Conservation (phyloP, 352 stramenopile genomes). For the Globisporangium iwayamae region DNA sequence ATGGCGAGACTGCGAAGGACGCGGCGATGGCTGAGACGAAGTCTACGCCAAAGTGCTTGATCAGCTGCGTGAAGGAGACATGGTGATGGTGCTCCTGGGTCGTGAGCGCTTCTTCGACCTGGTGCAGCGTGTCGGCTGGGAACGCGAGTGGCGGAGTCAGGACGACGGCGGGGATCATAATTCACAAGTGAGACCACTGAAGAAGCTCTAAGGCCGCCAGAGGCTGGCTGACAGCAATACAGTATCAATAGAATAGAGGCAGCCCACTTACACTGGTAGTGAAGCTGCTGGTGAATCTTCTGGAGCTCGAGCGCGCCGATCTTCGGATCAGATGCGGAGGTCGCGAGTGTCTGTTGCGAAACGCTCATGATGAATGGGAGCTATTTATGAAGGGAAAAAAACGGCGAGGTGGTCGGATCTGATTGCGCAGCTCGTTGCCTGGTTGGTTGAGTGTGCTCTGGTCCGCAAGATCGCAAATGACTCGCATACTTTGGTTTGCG, state of each 20-base stretch:
- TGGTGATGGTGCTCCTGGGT: slow-evolving; percentile 13
- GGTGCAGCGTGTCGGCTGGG: slow-evolving; percentile 19
- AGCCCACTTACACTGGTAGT: not conserved
- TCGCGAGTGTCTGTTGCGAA: not conserved
- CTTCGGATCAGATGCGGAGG: slow-evolving; percentile 8
- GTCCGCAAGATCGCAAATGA: slow-evolving; percentile 15
- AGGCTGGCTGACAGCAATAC: not conserved
- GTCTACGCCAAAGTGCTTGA: slow-evolving; percentile 40
- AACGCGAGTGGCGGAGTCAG: slow-evolving; percentile 9
- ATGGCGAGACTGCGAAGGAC: slow-evolving; percentile 69
- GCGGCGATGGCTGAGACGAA: slow-evolving; percentile 47
- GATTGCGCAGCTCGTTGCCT: not conserved
- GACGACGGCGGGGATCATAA: slow-evolving; percentile 22
- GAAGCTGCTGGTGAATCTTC: slow-evolving; percentile 11
- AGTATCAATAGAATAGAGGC: not conserved
- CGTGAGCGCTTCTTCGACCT: slow-evolving; percentile 22
- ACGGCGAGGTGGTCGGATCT: not conserved
- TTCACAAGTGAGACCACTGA: slow-evolving; percentile 10
- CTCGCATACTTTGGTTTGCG: not conserved
- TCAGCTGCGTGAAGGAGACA: slow-evolving; percentile 25
- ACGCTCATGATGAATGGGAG: not conserved
- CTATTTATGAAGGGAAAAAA: not conserved
- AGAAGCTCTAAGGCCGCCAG: not conserved
- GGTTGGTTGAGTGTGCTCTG: slow-evolving; percentile 3
- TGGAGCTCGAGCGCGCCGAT: not conserved